A percentile compares a stretch with the other conserved stretches of the same genome.
Conservation (phyloP, 2,329 filamentous ascomycete species). For the Sphaerulina populicola region DNA sequence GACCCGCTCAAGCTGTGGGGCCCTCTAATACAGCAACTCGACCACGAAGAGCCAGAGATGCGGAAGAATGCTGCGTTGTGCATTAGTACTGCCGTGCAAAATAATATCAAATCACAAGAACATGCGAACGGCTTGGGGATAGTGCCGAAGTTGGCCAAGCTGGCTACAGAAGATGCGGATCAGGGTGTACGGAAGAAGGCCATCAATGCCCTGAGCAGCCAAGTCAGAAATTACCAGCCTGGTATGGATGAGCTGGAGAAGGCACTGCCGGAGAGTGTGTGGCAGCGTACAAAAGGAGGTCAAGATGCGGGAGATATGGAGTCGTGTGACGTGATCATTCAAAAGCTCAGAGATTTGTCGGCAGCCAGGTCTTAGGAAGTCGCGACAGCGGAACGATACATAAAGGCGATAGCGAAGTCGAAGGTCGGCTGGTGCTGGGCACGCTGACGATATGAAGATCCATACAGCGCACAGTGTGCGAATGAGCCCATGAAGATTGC, state of each 20-base stretch:
- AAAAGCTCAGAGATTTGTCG: constrained; percentile 28
- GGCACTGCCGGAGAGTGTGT: constrained; percentile 54
- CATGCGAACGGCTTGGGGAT: constrained; percentile 56
- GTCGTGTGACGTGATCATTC: constrained; percentile 53
- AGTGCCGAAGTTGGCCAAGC: constrained; percentile 58
- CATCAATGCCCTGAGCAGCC: constrained; percentile 77
- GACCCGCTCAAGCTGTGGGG: constrained; percentile 70
- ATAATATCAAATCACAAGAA: constrained; percentile 81
- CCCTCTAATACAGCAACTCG: constrained; percentile 63
- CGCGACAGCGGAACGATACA: neutral
- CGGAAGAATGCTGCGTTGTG: constrained; percentile 89
- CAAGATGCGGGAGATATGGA: constrained; percentile 86
- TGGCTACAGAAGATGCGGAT: constrained; percentile 54
- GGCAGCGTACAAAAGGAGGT: constrained; percentile 44
- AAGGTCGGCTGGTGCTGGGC: neutral
- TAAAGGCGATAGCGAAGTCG: neutral
- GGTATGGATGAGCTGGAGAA: constrained; percentile 58
- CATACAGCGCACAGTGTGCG: constrained; percentile 4
- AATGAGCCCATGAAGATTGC: constrained; percentile 3
- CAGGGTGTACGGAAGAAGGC: constrained; percentile 72
- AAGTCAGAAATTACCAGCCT: constrained; percentile 81
- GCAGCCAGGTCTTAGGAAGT: constrained; percentile 9
- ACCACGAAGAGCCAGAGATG: constrained; percentile 60
- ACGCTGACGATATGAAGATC: neutral
- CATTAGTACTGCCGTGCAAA: constrained; percentile 88